Conservation (phyloP, 805 yeast genomes). For the Metschnikowia baotianmanensis region DNA sequence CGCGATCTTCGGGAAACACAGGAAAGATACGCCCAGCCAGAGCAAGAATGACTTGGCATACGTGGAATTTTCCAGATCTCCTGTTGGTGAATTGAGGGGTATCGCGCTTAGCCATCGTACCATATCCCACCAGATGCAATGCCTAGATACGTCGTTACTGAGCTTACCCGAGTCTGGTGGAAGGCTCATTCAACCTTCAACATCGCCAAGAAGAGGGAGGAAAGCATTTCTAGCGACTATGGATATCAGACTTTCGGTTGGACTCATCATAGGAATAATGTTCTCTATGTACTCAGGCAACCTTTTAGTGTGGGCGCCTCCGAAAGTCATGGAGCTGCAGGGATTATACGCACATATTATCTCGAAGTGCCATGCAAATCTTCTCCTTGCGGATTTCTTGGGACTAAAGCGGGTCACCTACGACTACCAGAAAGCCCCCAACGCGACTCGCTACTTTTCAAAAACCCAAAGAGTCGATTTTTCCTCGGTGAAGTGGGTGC, state of each 20-base stretch:
- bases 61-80: slow-evolving; percentile 86
- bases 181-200: slow-evolving; percentile 42
- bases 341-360: slow-evolving; percentile 85
- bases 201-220: slow-evolving; percentile 37
- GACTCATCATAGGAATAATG: slow-evolving; percentile 76
- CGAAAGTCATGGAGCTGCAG: slow-evolving; percentile 66
- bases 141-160: slow-evolving; percentile 64
- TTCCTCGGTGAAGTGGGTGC: slow-evolving; percentile 80
- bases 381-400: slow-evolving; percentile 80
- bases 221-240: slow-evolving; percentile 52
- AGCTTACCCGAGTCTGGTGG: slow-evolving; percentile 62
- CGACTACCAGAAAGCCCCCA: slow-evolving; percentile 89
- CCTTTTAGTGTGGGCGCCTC: slow-evolving; percentile 75
- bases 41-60: slow-evolving; percentile 68
- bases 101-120: slow-evolving; percentile 91
- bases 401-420: slow-evolving; percentile 88
- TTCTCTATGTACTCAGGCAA: slow-evolving; percentile 86
- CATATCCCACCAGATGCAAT: slow-evolving; percentile 81
- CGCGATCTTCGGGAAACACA: slow-evolving; percentile 14
- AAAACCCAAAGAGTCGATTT: slow-evolving; percentile 74
- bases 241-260: slow-evolving; percentile 61
- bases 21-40: slow-evolving; percentile 14
- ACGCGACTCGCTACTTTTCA: slow-evolving; percentile 74
- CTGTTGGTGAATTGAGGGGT: slow-evolving; percentile 89
- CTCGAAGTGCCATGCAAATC: slow-evolving; percentile 65